These are phyloP conservation scores for Leptographium procerum DNA, from an alignment of 2,329 filamentous ascomycete genomes.

Conservation along the genomic window DNA sequence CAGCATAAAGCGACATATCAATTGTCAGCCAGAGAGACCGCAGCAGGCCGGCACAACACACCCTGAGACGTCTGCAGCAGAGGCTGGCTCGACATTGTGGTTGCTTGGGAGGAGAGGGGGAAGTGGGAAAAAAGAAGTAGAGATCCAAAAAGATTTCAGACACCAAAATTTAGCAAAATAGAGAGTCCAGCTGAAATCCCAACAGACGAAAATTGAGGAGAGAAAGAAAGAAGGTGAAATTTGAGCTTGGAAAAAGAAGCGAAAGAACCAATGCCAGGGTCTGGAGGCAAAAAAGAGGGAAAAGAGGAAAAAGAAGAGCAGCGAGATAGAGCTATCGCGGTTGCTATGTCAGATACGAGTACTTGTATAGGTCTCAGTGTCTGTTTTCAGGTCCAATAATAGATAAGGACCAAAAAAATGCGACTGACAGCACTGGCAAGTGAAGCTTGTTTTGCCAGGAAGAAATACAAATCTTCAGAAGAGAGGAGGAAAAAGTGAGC, in stretches of 20 bases:
- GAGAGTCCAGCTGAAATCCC: not conserved
- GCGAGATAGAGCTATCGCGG: not conserved
- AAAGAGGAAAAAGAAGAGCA: not conserved
- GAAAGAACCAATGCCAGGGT: not conserved
- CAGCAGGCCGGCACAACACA: constrained; percentile 27
- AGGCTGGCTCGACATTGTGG: constrained; percentile 84
- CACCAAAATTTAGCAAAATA: too few relatives aligned
- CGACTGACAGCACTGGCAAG: not conserved
- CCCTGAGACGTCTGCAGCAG: constrained; percentile 89
- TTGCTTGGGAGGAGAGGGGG: not conserved
- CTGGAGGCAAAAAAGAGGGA: not conserved
- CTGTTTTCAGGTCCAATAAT: not conserved
- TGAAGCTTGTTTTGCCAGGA: not conserved
- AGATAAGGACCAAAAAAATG: not conserved
- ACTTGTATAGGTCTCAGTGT: not conserved
- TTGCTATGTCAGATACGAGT: too few relatives aligned
- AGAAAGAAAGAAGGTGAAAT: not conserved
- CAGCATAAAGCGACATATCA: not conserved
- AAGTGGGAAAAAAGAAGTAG: constrained; percentile 6
- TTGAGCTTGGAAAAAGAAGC: not conserved
- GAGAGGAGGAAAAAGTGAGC: not conserved
- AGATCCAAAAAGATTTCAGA: not conserved
- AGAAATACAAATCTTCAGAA: not conserved
- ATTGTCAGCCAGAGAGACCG: constrained; percentile 1
- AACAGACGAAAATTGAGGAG: not conserved